Evolutionary conservation across 1,284 basidiomycete species (phyloP), one percentile per base, ranked within the genome.

Genomic region (Mycena sp.): DNA sequence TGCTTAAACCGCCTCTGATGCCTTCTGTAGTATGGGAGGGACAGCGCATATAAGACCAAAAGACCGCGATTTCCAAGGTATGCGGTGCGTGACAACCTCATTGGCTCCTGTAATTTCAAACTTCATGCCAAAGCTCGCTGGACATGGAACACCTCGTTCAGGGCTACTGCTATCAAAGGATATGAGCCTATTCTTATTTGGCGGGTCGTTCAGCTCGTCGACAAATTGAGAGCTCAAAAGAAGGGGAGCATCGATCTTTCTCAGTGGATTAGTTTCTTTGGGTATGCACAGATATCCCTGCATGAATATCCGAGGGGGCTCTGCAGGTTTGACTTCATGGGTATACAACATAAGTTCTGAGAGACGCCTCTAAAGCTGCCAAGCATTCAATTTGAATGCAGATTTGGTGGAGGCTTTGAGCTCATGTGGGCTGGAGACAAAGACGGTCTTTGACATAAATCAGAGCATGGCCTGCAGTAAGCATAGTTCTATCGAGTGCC

Each of bases 81-180:
- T 9, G 55, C 28, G 25, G 61, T 50, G 19, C 38, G 54, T 7
- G 52, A 49, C 29, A 51, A 55, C 17, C 62, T 82, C 23, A 74
- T 80, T n/a, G 67, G 67, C 21, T 65, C 71, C 5, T 72, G 72
- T 5, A 69, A 78, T 64, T 53, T 71, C 12, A 70, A 68, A 32
- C 71, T 73, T 28, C 82, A 83, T 61, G 70, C 74, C 2, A 70
- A 72, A 11, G 69, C 76, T 25, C 77, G 82, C 25, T 76, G 73
- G 53, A 73, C 75, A 7, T 83, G 82, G 83, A 78, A 76, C 61
- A 73, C 72, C 28, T 81, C 75, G 11, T 79, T 83, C 64, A 76
- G 70, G 46, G 70, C 73, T 2, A 67, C 72, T 12, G 71, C 80
- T 17, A 57, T 83, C 14, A 77, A 71, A 61, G 77, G 75, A 29